phyloP scores from a whole-genome alignment of 148 eudicot genomes.

The Camellia lanceoleosa region DNA sequence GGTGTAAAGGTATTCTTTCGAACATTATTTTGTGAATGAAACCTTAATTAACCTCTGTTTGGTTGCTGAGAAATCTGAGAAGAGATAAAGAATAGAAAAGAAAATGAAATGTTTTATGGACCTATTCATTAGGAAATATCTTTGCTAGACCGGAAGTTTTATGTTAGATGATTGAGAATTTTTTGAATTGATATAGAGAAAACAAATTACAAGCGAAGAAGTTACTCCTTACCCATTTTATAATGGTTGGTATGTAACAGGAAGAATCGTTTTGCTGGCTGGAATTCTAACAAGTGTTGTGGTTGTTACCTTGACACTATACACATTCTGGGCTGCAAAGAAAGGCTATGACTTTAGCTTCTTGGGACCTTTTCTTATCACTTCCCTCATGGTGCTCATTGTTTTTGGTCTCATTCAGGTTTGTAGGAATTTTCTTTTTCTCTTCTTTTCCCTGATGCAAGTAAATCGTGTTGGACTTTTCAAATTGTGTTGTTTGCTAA shows the following conservation, averaged over 20 bases:
- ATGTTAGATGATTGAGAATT: neutral
- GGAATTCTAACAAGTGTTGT: slow-evolving; percentile 40
- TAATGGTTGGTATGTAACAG: slow-evolving; percentile 22
- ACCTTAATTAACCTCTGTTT: too few species aligned
- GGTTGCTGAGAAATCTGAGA: too few species aligned
- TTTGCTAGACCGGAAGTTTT: neutral
- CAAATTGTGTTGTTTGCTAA: too few species aligned
- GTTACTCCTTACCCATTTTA: too few species aligned
- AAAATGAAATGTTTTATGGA: too few species aligned
- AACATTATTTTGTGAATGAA: too few species aligned
- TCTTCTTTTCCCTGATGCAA: neutral
- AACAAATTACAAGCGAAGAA: neutral
- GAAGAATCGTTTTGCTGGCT: slow-evolving; percentile 40
- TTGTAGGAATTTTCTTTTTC: neutral
- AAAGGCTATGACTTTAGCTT: slow-evolving; percentile 47
- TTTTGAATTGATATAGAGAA: neutral
- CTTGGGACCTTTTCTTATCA: slow-evolving; percentile 42
- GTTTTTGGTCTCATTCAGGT: slow-evolving; percentile 50
- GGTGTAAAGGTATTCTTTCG: neutral
- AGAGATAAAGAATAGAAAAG: too few species aligned
- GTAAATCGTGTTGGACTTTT: neutral
- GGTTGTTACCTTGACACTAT: slow-evolving; percentile 33
- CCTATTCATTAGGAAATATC: too few species aligned
- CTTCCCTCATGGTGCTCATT: slow-evolving; percentile 38
- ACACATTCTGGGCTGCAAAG: slow-evolving; percentile 50